Base-by-base conservation (phyloP, 1,284 basidiomycete genomes). In the Chalciporus sp. region DNA sequence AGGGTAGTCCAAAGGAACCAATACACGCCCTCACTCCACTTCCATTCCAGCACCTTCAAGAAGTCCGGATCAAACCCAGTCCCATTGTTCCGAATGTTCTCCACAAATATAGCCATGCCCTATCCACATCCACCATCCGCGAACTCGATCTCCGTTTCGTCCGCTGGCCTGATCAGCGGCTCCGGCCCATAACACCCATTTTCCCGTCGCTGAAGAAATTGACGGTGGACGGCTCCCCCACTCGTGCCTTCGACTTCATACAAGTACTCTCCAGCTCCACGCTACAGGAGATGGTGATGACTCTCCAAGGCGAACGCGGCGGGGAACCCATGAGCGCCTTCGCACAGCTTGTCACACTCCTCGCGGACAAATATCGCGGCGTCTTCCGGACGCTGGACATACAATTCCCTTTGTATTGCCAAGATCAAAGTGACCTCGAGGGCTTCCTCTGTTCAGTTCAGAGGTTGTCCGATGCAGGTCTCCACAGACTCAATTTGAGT, bases 1-100 rank as follows among this genome's bases (percentile, higher is more conserved):
- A 67, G 29, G 66, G 66, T 9, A 66, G 60, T 40, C 66, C 64
- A 19, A 68, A 64, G 49, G 63, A 66, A 23, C n/a, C 51, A 3
- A 10, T 65, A 4, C 55, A 49, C 1, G 41, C 3, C 27, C 51
- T 68, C 20, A 45, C 42, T 10, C 68, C 65, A 8, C 37, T 69
- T 26, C 47, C 63, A 17, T 70, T 69, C 14, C 55, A 27, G 33
- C 60, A 41, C 19, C 61, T 66, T 12, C 58, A 45, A 28, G 66
- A 51, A 40, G 51, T 65, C 42, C 51, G 62, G 4, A 65, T 67
- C n/a, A 67, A 65, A 58, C 40, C 60, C 29, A 65, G 56, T 20
- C 66, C 63, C 12, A 60, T 64, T n/a, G 28, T n/a, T 26, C 62
- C 64, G 46, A 55, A 55, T 12, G 63, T 68, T n/a, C 47, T 64